Evolutionary conservation across 2,329 filamentous ascomycete species (phyloP).

Genomic region (Calonectria hongkongensis): DNA sequence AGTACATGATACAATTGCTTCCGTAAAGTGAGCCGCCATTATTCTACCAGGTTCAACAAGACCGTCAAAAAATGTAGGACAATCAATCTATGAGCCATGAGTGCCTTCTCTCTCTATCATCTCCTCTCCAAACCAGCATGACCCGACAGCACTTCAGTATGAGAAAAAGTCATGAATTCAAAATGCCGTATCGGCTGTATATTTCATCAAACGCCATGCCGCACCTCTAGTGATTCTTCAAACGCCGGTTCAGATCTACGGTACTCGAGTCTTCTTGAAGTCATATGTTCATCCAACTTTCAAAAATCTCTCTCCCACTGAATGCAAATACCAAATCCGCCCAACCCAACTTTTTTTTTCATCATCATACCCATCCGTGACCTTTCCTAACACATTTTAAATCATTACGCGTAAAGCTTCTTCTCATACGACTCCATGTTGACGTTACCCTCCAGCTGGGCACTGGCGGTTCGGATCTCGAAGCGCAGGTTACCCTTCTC

Average conservation of each 20-base stretch:
- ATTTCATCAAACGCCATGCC: conserved; percentile 51
- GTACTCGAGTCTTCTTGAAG: conserved; percentile 49
- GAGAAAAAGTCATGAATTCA: conserved; percentile 45
- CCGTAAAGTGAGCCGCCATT: background rate
- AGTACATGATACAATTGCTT: background rate
- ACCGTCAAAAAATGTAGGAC: background rate
- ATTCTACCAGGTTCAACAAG: background rate
- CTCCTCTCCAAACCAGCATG: conserved; percentile 33
- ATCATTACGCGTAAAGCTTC: conserved; percentile 92
- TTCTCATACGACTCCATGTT: conserved; percentile 99
- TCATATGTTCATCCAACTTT: conserved; percentile 44
- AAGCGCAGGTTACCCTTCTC: conserved; percentile 87
- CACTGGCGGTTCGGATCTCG: conserved; percentile 94
- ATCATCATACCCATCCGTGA: conserved; percentile 40
- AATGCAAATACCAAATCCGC: conserved; percentile 45
- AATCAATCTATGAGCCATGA: background rate
- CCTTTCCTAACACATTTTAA: conserved; percentile 44
- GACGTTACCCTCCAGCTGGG: conserved; percentile 96
- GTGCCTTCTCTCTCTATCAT: background rate
- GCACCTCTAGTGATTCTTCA: conserved; percentile 54
- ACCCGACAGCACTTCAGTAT: conserved; percentile 51
- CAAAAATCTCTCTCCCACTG: conserved; percentile 37
- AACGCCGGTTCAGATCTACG: conserved; percentile 56
- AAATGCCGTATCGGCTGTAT: conserved; percentile 49
- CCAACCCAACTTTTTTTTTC: conserved; percentile 43